Evolutionary conservation across 2,329 filamentous ascomycete species (phyloP), one percentile per base, ranked within the genome.

Genomic region (Lachnum nothofagi): DNA sequence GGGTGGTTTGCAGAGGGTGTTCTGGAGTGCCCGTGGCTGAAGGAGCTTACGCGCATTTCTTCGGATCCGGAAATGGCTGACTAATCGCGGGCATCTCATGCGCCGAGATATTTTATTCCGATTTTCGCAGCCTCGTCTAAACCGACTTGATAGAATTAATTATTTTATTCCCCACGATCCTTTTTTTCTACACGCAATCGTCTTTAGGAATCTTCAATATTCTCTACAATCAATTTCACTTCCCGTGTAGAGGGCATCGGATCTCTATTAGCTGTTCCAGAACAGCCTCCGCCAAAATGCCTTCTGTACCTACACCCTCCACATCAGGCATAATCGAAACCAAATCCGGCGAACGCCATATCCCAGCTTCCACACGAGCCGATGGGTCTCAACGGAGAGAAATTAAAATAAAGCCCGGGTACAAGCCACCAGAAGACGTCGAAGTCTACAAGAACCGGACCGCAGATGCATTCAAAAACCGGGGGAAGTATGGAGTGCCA

Each of bases 401-500:
- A 63, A 97, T 97, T 65, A 88, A 88, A 64, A 89, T 98, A 53
- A 83, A 89, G 24, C 91, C 93, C 0, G 94, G 93, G 46, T 98
- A 96, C 70, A 83, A 84, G 27, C 94, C 93, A 1, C 89, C 91
- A 0, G 93, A 98, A 71, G 93, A 98, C 69, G 85, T 97, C 55
- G 90, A 96, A 65, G 76, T 95, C 39, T 98, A 98, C 78, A 94
- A 90, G 73, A 96, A 95, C 69, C 84, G 88, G 49, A 90, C 85
- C 1, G 91, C 91, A 42, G 86, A 93, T 66, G 82, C 81, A 42
- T 95, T 87, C 72, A 89, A 89, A 64, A 89, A 81, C 59, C 82
- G 88, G 44, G 81, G 79, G 22, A 77, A 72, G 54, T 82, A 79
- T 49, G 85, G 79, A 19, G 78, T 95, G 4, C 88, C 89, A 3